These are phyloP conservation scores for Borealophlyctis nickersoniae DNA, from an alignment of 192 early-diverging fungal genomes.

Conservation along the genomic window DNA sequence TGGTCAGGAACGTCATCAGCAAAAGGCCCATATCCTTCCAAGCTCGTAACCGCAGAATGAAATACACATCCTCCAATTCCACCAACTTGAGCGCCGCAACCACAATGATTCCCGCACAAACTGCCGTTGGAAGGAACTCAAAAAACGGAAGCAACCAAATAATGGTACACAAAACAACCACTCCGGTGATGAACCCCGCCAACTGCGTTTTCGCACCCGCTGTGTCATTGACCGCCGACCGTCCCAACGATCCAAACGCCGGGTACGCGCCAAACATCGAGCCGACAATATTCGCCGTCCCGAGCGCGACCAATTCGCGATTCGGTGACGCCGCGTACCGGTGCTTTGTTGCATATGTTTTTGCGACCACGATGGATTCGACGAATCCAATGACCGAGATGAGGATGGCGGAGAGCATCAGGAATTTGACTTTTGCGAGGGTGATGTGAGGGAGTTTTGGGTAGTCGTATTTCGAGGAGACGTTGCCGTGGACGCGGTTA, in stretches of 20 bases:
- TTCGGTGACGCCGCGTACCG: conserved; percentile 93
- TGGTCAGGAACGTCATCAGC: conserved; percentile 83
- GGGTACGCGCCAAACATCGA: conserved; percentile 74
- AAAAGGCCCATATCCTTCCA: conserved; percentile 79
- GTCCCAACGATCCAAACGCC: conserved; percentile 86
- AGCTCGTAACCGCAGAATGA: conserved; percentile 44
- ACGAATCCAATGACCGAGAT: conserved; percentile 97
- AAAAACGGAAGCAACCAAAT: conserved; percentile 81
- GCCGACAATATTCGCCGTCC: conserved; percentile 81
- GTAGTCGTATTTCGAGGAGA: conserved; percentile 50
- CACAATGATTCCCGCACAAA: conserved; percentile 56
- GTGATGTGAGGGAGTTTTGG: conserved; percentile 62
- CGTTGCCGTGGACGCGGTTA: conserved; percentile 66
- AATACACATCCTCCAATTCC: conserved; percentile 50
- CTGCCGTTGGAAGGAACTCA: conserved; percentile 78
- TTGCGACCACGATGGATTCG: conserved; percentile 91
- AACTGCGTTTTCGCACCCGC: conserved; percentile 90
- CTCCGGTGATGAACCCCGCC: conserved; percentile 75
- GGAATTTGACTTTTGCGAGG: conserved; percentile 55
- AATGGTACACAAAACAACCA: conserved; percentile 74
- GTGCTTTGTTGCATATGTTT: conserved; percentile 87
- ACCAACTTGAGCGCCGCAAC: conserved; percentile 51
- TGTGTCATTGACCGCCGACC: conserved; percentile 90
- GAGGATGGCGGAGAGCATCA: conserved; percentile 79
- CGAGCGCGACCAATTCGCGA: conserved; percentile 94